phyloP scores from a whole-genome alignment of 2,329 filamentous ascomycete species.

The Nemania sp. region DNA sequence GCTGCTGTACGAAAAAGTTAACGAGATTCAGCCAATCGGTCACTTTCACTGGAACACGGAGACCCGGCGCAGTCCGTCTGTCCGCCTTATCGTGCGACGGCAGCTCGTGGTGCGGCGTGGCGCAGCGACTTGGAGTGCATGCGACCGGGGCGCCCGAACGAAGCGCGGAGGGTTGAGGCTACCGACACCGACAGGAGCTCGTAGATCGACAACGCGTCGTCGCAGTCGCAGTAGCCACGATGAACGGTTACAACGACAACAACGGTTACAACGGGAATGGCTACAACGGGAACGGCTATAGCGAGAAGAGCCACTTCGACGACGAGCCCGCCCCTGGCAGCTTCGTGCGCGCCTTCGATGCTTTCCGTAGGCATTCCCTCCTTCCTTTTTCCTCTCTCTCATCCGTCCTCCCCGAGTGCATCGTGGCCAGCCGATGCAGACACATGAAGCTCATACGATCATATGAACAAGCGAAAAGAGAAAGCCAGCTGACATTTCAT shows the following conservation, averaged over 20 bases:
- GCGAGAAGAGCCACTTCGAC: constrained; percentile 66
- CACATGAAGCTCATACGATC: too few species aligned
- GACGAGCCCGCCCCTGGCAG: constrained; percentile 72
- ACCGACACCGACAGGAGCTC: not conserved
- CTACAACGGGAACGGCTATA: constrained; percentile 85
- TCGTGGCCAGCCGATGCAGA: too few species aligned
- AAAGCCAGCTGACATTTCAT: constrained; percentile 30
- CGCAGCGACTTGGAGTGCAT: too few species aligned
- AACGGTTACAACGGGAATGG: too few species aligned
- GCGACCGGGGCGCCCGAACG: constrained; percentile 12
- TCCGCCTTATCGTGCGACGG: not conserved
- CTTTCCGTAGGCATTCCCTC: constrained; percentile 72
- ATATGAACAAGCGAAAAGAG: not conserved
- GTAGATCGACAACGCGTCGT: constrained; percentile 1
- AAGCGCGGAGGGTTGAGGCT: not conserved
- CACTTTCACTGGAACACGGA: too few species aligned
- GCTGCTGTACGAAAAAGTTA: not conserved
- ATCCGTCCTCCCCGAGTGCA: too few species aligned
- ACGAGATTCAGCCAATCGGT: too few species aligned
- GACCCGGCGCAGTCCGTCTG: too few species aligned
- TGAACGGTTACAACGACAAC: constrained; percentile 85
- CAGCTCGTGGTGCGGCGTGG: constrained; percentile 1
- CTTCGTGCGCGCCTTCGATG: constrained; percentile 88
- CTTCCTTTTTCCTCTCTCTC: not conserved
- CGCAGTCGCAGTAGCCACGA: constrained; percentile 42